Evolutionary conservation across 2,329 filamentous ascomycete species (phyloP), one percentile per base, ranked within the genome.

Genomic region (Exophiala dermatitidis): DNA sequence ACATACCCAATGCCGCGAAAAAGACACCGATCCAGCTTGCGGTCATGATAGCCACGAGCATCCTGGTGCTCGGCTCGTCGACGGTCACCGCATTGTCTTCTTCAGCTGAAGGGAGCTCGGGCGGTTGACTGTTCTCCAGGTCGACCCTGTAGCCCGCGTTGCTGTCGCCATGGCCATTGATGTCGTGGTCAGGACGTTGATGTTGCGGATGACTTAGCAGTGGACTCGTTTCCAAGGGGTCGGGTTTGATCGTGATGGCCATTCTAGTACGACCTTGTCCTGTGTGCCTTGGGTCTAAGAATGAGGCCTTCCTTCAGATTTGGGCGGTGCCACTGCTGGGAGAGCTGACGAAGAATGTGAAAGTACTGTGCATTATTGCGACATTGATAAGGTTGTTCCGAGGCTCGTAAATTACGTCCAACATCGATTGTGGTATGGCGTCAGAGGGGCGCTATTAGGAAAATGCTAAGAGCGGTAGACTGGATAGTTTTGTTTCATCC

Each of bases 1-100:
- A 43, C 59, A 32, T 60, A 77, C 74, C 77, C n/a, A 81, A 64
- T 2, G 78, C 78, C 45, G 78, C 77, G 37, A 81, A 72, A 59
- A 81, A 81, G 1, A 77, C 75, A 3, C 76, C 74, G 2, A 79
- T 57, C 76, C 77, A 81, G 9, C 78, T 68, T 48, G 72, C 74
- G 1, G 69, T 64, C 65, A 80, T 69, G 8, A 77, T 76, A 3
- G 74, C 40, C 6, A 79, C 58, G 53, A 80, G 63, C 58, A 74
- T 72, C 44, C 63, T 68, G 1, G 72, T 75, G 30, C 65, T 73
- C 26, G 70, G 72, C 61, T 79, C 76, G n/a, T 74, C 68, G n/a
- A 63, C 36, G 36, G 10, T 38, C 9, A n/a, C 38, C 12, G 62
- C 44, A 69, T 12, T 7, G 50, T 53, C 12, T 33, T 31, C 30